Percentiles rank a stretch among this genome's conserved stretches.
Evolutionary conservation across 192 early-diverging fungal genomes (phyloP).

Genomic region (Diversispora epigaea): DNA sequence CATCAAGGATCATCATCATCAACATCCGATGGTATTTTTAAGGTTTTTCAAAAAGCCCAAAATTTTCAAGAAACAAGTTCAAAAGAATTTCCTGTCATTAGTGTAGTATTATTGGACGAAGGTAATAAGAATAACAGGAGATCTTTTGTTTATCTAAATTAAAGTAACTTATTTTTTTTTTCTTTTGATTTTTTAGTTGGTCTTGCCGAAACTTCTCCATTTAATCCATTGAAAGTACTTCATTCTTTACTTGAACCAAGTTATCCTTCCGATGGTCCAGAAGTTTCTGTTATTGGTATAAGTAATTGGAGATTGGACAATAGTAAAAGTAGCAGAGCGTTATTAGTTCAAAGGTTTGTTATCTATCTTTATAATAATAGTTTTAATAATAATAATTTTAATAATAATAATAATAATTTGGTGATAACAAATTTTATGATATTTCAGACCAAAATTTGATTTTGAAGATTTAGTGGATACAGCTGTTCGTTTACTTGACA

Average conservation of each 20-base stretch:
- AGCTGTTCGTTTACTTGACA: neutral
- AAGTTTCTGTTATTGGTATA: conserved; percentile 27
- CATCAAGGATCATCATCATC: conserved; percentile 34
- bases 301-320: conserved; percentile 35
- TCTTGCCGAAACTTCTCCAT: conserved; percentile 30
- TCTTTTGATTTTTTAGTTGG: conserved; percentile 11
- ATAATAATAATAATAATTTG: neutral
- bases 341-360: conserved; percentile 20
- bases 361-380: neutral
- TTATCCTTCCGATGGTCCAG: conserved; percentile 23
- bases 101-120: conserved; percentile 34
- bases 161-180: too few relatives aligned
- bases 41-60: conserved; percentile 31
- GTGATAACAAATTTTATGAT: neutral
- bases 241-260: conserved; percentile 30
- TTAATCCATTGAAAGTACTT: conserved; percentile 32
- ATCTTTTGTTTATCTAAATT: neutral
- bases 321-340: conserved; percentile 30
- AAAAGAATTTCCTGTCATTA: conserved; percentile 8
- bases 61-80: conserved; percentile 25
- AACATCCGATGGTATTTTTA: conserved; percentile 31
- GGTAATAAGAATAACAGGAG: neutral
- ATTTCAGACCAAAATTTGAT: conserved; percentile 10
- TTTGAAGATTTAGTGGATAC: conserved; percentile 20
- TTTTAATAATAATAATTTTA: neutral